Conservation (phyloP, 73 alveolate genomes). For the Blepharisma stoltei region DNA sequence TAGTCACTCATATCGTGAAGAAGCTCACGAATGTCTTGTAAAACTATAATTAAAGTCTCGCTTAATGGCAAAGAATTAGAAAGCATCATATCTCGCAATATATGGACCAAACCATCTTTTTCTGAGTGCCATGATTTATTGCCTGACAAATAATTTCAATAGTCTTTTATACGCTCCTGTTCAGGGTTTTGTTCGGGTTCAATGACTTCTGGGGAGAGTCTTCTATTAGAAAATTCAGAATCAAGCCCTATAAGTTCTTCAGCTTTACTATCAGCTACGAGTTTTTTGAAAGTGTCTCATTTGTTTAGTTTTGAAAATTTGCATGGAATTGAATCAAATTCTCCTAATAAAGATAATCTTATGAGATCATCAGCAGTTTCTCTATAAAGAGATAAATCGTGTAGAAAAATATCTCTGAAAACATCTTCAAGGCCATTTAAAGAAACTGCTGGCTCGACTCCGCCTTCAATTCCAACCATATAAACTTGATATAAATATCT, state of each 20-base stretch:
- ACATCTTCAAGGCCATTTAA: not conserved
- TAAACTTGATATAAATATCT: not conserved
- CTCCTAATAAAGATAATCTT: not conserved
- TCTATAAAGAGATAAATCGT: not conserved
- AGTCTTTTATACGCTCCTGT: not conserved
- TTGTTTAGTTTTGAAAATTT: not conserved
- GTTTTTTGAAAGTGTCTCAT: not conserved
- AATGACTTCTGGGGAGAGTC: too few relatives aligned
- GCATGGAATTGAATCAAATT: not conserved
- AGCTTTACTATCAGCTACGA: not conserved
- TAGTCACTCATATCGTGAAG: too few relatives aligned
- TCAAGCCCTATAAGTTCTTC: not conserved
- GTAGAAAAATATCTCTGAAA: slow-evolving; percentile 2
- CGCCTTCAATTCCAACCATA: slow-evolving; percentile 17
- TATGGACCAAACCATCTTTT: slow-evolving; percentile 17
- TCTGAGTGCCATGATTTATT: not conserved
- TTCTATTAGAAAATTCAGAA: too few relatives aligned
- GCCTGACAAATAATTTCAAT: slow-evolving; percentile 16
- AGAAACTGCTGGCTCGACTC: not conserved
- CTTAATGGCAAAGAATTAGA: not conserved
- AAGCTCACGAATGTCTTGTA: too few relatives aligned
- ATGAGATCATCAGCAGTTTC: not conserved
- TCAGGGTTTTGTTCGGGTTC: too few relatives aligned
- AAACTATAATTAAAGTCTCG: too few relatives aligned
- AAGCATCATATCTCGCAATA: slow-evolving; percentile 14